Percentiles rank a stretch among this genome's conserved stretches.
Evolutionary conservation across 768 basidiomycete species (phyloP).

Genomic region (Lyophyllum atratum): DNA sequence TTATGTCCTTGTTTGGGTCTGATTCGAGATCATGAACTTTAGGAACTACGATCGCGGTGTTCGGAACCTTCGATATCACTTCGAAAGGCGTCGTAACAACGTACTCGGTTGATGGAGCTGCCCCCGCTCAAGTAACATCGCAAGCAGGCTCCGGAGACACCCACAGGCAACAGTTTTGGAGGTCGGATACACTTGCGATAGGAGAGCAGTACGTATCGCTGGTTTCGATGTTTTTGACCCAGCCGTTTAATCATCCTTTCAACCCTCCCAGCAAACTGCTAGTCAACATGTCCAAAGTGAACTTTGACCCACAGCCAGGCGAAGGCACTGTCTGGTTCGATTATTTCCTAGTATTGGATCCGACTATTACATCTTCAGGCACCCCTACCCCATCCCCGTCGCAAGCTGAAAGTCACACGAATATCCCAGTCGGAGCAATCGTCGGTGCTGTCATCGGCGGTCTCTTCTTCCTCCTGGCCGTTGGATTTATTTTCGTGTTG

Average conservation of each 20-base stretch:
- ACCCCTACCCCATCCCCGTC: conserved; percentile 4
- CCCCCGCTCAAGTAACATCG: conserved; percentile 26
- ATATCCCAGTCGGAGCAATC: conserved; percentile 25
- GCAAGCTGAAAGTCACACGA: background rate
- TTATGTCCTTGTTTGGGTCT: background rate
- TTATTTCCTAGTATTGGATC: conserved; percentile 34
- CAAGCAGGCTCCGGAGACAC: conserved; percentile 29
- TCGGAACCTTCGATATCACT: conserved; percentile 34
- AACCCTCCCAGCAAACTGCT: conserved; percentile 26
- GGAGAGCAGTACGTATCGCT: conserved; percentile 32
- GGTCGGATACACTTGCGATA: conserved; percentile 23
- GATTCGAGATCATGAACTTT: background rate
- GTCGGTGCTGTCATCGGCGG: conserved; percentile 31
- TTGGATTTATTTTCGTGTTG: conserved; percentile 19
- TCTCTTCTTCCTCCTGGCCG: conserved; percentile 20
- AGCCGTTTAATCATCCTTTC: background rate
- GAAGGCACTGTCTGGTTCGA: conserved; percentile 48
- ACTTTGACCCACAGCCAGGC: conserved; percentile 19
- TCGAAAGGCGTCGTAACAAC: conserved; percentile 37
- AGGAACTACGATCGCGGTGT: conserved; percentile 37
- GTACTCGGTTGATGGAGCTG: conserved; percentile 33
- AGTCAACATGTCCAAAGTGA: conserved; percentile 37
- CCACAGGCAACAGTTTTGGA: conserved; percentile 37
- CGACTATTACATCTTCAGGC: conserved; percentile 18
- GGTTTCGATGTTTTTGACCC: background rate